Base-by-base conservation (phyloP, 306 rosid genomes). In the Sechiopsis laciniata region DNA sequence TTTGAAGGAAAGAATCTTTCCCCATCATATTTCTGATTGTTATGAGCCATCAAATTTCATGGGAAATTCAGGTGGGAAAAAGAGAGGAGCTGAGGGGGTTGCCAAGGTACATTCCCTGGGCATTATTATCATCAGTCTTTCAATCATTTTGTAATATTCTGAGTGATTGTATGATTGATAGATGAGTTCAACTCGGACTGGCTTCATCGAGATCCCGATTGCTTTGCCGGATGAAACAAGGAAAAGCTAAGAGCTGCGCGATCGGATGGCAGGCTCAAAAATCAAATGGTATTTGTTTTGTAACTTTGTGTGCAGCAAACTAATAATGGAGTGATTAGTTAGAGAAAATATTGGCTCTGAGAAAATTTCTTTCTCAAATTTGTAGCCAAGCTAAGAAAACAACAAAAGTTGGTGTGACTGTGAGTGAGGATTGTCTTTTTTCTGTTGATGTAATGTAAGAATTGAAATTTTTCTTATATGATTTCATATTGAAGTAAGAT, bases 191-290 rank as follows among this genome's bases (percentile, higher is more conserved):
- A 61, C 19, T 1, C 15, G 67, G 42, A 40, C 37, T 15, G 67
- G 2, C 20, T 61, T 29, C 67, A 61, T 24, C 67, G 3, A 15
- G 19, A 14, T 61, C 12, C 45, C 67, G 20, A 26, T 61, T 61
- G 67, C 67, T 29, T 24, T 26, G 67, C 67, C 67, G 15, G 46
- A 29, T 61, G 67, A 60, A 60, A 24, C 10, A 60, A 60, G 66
- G 13, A 60, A 26, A 26, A 60, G 66, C 67, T 61, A 40, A 29
- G 67, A 13, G 67, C 17, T 61, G 45, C 5, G 17, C n/a, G 3
- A 16, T 26, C 13, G 35, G 17, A 24, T 59, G 42, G 29, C 61
- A 56, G 17, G 29, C 14, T 19, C 61, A 56, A 20, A 54, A n/a
- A 56, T 5, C 55, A 51, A 51, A 51, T 51, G 55, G 21, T 56